Percentiles rank a stretch among this genome's conserved stretches.
Conservation (phyloP, 257 asterid genomes). For the Solanum corneliomulleri region DNA sequence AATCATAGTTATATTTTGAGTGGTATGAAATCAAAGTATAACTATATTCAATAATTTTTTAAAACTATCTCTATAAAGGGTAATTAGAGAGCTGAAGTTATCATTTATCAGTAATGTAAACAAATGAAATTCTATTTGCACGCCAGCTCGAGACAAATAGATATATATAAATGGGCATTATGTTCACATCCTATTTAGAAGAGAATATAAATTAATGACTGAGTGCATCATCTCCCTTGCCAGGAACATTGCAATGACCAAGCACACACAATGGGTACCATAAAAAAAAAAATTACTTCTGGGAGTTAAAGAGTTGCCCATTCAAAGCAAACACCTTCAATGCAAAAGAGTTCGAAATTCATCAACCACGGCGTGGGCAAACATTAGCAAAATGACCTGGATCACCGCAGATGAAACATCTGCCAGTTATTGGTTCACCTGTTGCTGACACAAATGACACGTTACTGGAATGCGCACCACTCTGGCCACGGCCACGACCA, state of each 20-base stretch:
- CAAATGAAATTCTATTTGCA: background rate
- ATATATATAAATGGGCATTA: background rate
- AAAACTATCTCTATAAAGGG: background rate
- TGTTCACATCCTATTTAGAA: background rate
- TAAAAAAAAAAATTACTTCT: background rate
- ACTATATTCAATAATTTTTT: background rate
- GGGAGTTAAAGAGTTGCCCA: background rate
- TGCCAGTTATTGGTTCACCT: constrained; percentile 77
- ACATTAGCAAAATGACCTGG: constrained; percentile 78
- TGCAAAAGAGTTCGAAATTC: background rate
- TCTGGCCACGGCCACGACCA: constrained; percentile 21
- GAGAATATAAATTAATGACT: background rate
- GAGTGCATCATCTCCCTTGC: background rate
- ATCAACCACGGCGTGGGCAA: constrained; percentile 82
- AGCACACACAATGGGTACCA: background rate
- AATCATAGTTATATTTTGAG: background rate
- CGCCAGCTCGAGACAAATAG: background rate
- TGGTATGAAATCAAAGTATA: background rate
- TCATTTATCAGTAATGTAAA: no score
- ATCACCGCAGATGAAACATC: constrained; percentile 91
- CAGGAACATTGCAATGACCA: background rate
- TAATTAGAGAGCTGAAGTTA: background rate
- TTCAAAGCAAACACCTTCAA: background rate
- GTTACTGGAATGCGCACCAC: constrained; percentile 30
- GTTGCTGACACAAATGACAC: constrained; percentile 68